A percentile compares a stretch with the other conserved stretches of the same genome.
Evolutionary conservation across 2,329 filamentous ascomycete genomes (phyloP).

Genomic region (Aureobasidium melanogenum): DNA sequence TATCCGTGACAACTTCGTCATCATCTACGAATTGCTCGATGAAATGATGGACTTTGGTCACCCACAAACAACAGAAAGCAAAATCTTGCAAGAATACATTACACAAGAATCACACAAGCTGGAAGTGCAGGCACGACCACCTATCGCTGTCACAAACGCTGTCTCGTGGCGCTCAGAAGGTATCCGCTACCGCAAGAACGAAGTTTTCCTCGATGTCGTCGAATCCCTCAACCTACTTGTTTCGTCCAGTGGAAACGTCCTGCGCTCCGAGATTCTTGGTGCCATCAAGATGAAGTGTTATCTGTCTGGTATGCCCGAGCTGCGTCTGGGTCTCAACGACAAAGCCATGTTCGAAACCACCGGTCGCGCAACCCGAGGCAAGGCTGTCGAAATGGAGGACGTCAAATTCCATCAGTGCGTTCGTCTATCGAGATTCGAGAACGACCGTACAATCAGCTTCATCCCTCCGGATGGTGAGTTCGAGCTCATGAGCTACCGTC

Average conservation of each 20-base stretch:
- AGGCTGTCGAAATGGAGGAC: constrained; percentile 99
- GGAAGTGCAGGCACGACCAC: constrained; percentile 88
- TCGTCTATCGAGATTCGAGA: constrained; percentile 89
- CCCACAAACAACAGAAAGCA: constrained; percentile 94
- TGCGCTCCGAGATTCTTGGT: constrained; percentile 91
- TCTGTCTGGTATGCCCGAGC: constrained; percentile 92
- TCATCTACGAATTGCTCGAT: constrained; percentile 96
- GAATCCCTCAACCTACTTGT: constrained; percentile 95
- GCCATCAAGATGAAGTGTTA: constrained; percentile 99
- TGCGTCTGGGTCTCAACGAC: constrained; percentile 90
- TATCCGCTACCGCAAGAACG: constrained; percentile 97
- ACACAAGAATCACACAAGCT: constrained; percentile 99
- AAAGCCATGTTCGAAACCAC: constrained; percentile 99
- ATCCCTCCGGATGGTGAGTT: constrained; percentile 98
- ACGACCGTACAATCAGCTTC: constrained; percentile 96
- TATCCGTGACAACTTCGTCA: constrained; percentile 97
- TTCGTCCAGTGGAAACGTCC: constrained; percentile 85
- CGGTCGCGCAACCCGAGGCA: constrained; percentile 83
- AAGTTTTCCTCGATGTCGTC: constrained; percentile 95
- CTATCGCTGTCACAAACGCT: constrained; percentile 96
- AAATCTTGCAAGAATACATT: constrained; percentile 94
- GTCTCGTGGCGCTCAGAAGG: constrained; percentile 98
- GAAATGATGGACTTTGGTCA: constrained; percentile 99
- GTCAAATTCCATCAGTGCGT: constrained; percentile 99
- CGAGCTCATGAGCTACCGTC: constrained; percentile 96